Evolutionary conservation across 371 early-diverging fungal species (phyloP).

Genomic region (Mortierella sp.): DNA sequence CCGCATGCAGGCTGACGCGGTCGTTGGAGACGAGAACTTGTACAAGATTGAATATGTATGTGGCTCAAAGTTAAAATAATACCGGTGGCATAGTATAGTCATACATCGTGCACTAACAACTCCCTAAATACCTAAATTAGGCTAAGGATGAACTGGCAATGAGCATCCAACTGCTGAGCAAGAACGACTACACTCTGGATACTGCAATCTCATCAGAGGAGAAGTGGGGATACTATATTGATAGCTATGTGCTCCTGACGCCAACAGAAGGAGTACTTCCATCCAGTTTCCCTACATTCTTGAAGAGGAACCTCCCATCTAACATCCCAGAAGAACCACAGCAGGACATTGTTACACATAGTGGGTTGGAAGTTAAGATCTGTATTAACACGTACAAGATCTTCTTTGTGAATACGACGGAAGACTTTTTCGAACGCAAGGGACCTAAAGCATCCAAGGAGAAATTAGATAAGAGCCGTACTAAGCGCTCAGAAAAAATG

Average conservation of each 20-base stretch:
- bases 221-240: conserved; percentile 93
- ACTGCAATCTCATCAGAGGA: conserved; percentile 86
- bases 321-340: conserved; percentile 61
- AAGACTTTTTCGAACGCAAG: conserved; percentile 75
- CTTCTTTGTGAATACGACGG: conserved; percentile 84
- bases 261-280: conserved; percentile 80
- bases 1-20: conserved; percentile 85
- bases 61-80: too few species aligned
- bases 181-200: conserved; percentile 86
- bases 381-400: conserved; percentile 90
- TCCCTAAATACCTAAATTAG: conserved; percentile 45
- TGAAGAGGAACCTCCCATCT: conserved; percentile 67
- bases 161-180: conserved; percentile 88
- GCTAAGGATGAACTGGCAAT: conserved; percentile 72
- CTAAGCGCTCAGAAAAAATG: conserved; percentile 40
- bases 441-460: conserved; percentile 22
- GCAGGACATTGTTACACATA: conserved; percentile 71
- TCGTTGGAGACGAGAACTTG: conserved; percentile 85
- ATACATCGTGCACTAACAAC: too few species aligned
- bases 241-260: conserved; percentile 86
- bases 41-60: conserved; percentile 89
- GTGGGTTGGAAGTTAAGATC: conserved; percentile 87
- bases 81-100: too few species aligned
- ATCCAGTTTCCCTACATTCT: conserved; percentile 71
- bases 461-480: conserved; percentile 27